These are phyloP conservation scores for Cladosporium sp. DNA, from an alignment of 2,329 filamentous ascomycete genomes.

Conservation along the genomic window DNA sequence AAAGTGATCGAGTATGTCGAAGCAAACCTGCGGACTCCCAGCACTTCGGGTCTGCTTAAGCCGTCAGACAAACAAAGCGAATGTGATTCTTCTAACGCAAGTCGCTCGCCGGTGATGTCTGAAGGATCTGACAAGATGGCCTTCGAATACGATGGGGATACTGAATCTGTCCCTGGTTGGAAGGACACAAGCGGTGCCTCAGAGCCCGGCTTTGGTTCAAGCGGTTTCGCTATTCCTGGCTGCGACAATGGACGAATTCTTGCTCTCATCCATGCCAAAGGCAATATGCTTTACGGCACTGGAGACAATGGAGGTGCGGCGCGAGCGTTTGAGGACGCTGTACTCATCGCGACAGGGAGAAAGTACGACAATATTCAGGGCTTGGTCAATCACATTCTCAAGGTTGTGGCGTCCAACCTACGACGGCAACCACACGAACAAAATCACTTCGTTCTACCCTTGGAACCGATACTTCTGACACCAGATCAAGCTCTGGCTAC, in stretches of 20 bases:
- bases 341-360: constrained; percentile 78
- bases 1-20: constrained; percentile 84
- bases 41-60: constrained; percentile 44
- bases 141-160: constrained; percentile 53
- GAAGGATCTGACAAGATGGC: constrained; percentile 53
- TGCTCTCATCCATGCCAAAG: constrained; percentile 92
- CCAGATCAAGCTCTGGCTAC: constrained; percentile 82
- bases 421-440: constrained; percentile 27
- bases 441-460: constrained; percentile 26
- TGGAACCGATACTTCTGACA: constrained; percentile 69
- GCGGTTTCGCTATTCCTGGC: constrained; percentile 79
- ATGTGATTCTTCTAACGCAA: constrained; percentile 51
- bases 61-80: constrained; percentile 55
- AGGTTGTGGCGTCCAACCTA: constrained; percentile 51
- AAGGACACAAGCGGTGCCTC: constrained; percentile 38
- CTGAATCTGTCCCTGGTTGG: constrained; percentile 34
- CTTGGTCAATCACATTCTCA: constrained; percentile 73
- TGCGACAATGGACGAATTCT: constrained; percentile 89
- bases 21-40: constrained; percentile 56
- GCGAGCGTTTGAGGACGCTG: constrained; percentile 88
- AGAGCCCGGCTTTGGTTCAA: constrained; percentile 63
- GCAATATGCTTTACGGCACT: constrained; percentile 93
- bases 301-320: constrained; percentile 79
- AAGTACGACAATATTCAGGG: constrained; percentile 66
- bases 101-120: constrained; percentile 50